Evolutionary conservation across 768 basidiomycete genomes (phyloP).

Genomic region (Boletales sp.): DNA sequence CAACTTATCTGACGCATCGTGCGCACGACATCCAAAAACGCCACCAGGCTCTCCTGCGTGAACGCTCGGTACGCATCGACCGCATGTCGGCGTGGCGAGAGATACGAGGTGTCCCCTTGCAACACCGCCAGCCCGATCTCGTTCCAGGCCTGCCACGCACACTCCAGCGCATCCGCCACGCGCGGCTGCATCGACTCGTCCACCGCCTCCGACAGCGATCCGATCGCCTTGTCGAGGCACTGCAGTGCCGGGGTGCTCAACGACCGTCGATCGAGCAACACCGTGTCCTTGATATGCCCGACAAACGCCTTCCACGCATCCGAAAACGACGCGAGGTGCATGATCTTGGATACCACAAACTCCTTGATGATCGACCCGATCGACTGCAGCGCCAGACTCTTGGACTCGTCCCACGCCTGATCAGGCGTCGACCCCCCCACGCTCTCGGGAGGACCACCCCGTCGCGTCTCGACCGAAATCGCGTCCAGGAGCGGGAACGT

Average conservation of each 20-base stretch:
- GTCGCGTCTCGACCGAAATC: constrained; percentile 55
- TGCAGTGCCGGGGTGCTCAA: constrained; percentile 84
- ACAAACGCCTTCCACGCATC: constrained; percentile 77
- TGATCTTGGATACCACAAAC: constrained; percentile 72
- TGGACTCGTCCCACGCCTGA: constrained; percentile 83
- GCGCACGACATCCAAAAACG: constrained; percentile 70
- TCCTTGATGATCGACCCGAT: constrained; percentile 81
- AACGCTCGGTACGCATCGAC: constrained; percentile 14
- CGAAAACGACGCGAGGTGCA: constrained; percentile 65
- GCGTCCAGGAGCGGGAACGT: constrained; percentile 83
- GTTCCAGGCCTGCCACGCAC: constrained; percentile 69
- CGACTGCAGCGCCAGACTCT: constrained; percentile 79
- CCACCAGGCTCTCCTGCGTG: constrained; percentile 79
- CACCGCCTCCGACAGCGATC: constrained; percentile 43
- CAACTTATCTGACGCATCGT: constrained; percentile 52
- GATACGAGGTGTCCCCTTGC: constrained; percentile 17
- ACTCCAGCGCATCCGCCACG: constrained; percentile 50
- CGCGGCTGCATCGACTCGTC: constrained; percentile 31
- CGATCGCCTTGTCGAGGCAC: constrained; percentile 76
- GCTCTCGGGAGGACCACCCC: constrained; percentile 14
- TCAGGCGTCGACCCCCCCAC: constrained; percentile 18
- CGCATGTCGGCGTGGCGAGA: constrained; percentile 7
- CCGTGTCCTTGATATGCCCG: constrained; percentile 62
- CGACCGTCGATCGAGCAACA: constrained; percentile 60
- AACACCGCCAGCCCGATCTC: constrained; percentile 57